Base-by-base conservation (phyloP, 495 filamentous ascomycete genomes). In the Thozetella sp. region DNA sequence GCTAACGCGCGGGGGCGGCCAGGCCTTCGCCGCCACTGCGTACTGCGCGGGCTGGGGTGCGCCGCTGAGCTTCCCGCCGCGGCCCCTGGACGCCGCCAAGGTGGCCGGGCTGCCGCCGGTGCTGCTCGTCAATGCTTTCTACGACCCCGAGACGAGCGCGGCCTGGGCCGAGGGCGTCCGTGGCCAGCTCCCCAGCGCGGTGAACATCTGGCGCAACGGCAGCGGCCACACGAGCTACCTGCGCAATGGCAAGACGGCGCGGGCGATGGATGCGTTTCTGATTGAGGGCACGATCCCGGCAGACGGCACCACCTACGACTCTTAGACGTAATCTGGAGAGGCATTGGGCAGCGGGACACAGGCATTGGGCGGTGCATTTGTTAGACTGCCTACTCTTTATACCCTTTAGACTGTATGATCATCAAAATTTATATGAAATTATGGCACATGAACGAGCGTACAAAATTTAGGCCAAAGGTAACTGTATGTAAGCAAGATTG, bases 21-120 rank as follows among this genome's bases (percentile, higher is more conserved):
- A 76, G 55, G 62, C 58, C 43, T 72, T 65, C 58, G 63, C 63
- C 24, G 53, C 69, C 43, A 60, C 64, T 58, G 65, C 64, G 2
- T 55, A 62, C 3, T 79, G 76, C 55, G 65, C 76, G 56, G 71
- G 71, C 1, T 79, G 76, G 76, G 71, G 74, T 1, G 65, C 70
- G 1, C 63, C 70, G n/a, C 11, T 72, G 25, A 46, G 55, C 25
- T 75, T 76, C 57, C 67, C 65, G 43, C 68, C 65, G 12, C 54
- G 53, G 34, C 65, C 60, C 37, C 43, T 48, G 10, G 43, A 48
- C 43, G 11, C 12, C 11, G 4, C 43, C 3, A 10, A 20, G 10
- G 20, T 48, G 43, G 43, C 43, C 6, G n/a, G 20, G 43, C 43
- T 48, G 43, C 43, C 43, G 43, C 43, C 43, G 10, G 37, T 76